Conservation (phyloP, 768 basidiomycete genomes). For the Sporobolomyces roseus region DNA sequence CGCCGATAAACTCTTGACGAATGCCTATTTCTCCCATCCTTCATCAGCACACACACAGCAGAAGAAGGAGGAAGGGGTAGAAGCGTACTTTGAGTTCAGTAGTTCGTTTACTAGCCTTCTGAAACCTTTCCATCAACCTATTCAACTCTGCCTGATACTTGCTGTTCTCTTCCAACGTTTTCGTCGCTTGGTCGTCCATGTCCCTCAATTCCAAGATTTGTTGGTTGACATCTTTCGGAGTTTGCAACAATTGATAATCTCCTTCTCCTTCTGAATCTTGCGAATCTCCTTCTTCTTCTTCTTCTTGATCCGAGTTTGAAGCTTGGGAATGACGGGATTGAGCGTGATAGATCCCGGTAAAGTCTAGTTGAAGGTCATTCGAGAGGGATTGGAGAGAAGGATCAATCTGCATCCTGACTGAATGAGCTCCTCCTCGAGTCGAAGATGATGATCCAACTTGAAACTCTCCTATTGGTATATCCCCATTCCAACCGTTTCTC, state of each 20-base stretch:
- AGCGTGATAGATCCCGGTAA: no score
- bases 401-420: no score
- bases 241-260: background rate
- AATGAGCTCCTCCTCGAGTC: no score
- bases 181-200: slow-evolving; percentile 21
- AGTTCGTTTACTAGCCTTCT: slow-evolving; percentile 8
- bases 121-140: slow-evolving; percentile 8
- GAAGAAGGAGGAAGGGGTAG: no score
- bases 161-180: slow-evolving; percentile 13
- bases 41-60: no score
- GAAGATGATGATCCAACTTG: no score
- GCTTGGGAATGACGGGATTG: background rate
- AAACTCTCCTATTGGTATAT: no score
- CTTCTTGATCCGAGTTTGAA: background rate
- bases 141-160: slow-evolving; percentile 19
- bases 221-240: background rate
- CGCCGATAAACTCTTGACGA: slow-evolving; percentile 6
- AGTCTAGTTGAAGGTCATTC: no score
- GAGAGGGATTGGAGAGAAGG: no score
- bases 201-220: slow-evolving; percentile 10
- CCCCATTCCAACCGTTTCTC: no score
- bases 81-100: slow-evolving; percentile 12
- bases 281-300: background rate
- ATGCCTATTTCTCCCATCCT: slow-evolving; percentile 4
- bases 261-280: background rate